These are phyloP conservation scores for Kazachstania taianensis DNA, from an alignment of 805 yeast genomes.

Conservation along the genomic window DNA sequence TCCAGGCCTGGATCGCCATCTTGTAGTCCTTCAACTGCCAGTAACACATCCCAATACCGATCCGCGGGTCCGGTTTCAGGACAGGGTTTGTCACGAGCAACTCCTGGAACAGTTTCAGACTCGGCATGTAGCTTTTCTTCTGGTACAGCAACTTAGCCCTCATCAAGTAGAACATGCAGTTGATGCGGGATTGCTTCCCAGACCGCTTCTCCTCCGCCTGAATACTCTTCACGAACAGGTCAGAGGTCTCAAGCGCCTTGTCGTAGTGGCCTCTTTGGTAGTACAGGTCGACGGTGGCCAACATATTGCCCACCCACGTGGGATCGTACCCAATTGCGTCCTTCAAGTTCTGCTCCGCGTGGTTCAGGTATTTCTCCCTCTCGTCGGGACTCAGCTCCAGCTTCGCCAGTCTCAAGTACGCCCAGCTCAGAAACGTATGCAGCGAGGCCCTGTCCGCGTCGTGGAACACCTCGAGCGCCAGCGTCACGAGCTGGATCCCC, in stretches of 20 bases:
- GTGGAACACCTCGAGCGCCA: slow-evolving; percentile 38
- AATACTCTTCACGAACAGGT: slow-evolving; percentile 40
- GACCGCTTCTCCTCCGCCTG: slow-evolving; percentile 26
- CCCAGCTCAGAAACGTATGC: slow-evolving; percentile 65
- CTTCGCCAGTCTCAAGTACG: slow-evolving; percentile 41
- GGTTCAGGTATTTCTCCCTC: slow-evolving; percentile 27
- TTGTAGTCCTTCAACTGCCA: slow-evolving; percentile 76
- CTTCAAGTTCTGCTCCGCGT: slow-evolving; percentile 38
- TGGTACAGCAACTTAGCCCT: slow-evolving; percentile 73
- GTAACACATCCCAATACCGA: slow-evolving; percentile 89
- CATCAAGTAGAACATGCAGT: slow-evolving; percentile 68
- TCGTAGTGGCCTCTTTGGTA: slow-evolving; percentile 54
- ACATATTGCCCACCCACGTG: slow-evolving; percentile 38
- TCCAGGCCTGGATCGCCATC: slow-evolving; percentile 77
- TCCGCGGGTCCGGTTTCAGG: slow-evolving; percentile 80
- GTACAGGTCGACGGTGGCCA: slow-evolving; percentile 60
- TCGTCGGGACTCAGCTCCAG: slow-evolving; percentile 14
- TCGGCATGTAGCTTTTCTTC: slow-evolving; percentile 60
- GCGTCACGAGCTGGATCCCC: slow-evolving; percentile 51
- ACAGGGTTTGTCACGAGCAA: slow-evolving; percentile 67
- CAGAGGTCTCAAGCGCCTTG: slow-evolving; percentile 61
- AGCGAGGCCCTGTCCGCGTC: slow-evolving; percentile 38
- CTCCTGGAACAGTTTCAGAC: slow-evolving; percentile 77
- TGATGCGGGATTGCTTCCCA: slow-evolving; percentile 41
- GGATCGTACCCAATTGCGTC: slow-evolving; percentile 40